phyloP scores from a whole-genome alignment of 192 early-diverging fungal genomes.

The Funneliformis mosseae region DNA sequence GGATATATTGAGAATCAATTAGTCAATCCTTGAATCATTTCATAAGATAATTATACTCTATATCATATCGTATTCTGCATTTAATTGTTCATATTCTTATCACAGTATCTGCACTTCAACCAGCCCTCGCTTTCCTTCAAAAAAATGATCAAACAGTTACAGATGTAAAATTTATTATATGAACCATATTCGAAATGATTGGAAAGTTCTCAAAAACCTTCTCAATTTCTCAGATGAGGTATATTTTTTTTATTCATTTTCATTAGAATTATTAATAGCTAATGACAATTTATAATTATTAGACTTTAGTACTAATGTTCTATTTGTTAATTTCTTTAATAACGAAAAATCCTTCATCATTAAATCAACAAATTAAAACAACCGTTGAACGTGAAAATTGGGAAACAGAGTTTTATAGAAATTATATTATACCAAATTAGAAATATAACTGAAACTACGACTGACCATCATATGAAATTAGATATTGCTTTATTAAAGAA shows the following conservation, averaged over 20 bases:
- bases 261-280: background rate
- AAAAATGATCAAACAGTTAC: background rate
- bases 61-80: slow-evolving; percentile 21
- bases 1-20: slow-evolving; percentile 24
- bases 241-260: background rate
- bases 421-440: slow-evolving; percentile 19
- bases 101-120: background rate
- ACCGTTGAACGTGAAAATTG: background rate
- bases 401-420: slow-evolving; percentile 10
- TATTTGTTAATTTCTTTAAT: slow-evolving; percentile 12
- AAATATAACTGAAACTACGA: background rate
- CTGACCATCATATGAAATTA: background rate
- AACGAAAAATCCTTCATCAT: background rate
- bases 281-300: background rate
- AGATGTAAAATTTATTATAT: slow-evolving; percentile 1
- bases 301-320: slow-evolving; percentile 19
- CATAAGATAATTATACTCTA: background rate
- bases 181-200: slow-evolving; percentile 32
- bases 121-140: background rate
- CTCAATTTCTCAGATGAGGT: slow-evolving; percentile 13
- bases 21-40: background rate
- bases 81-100: slow-evolving; percentile 15
- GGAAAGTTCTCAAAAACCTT: slow-evolving; percentile 18
- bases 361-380: background rate
- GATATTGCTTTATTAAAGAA: background rate